Conservation (phyloP, 257 asterid species). For the Lithospermum erythrorhizon region DNA sequence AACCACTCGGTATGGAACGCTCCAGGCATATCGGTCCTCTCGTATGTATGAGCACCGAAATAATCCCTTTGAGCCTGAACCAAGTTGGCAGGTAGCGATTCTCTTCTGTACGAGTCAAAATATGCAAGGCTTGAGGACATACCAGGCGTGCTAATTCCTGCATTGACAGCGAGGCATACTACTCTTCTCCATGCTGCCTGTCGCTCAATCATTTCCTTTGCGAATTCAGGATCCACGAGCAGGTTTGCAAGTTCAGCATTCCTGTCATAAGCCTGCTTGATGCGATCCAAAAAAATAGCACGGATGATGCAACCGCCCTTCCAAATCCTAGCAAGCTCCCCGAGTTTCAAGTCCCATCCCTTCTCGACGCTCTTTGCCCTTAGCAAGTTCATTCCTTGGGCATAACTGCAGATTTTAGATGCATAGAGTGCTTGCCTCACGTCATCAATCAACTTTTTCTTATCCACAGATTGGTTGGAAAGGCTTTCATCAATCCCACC, state of each 20-base stretch:
- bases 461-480: conserved; percentile 51
- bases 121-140: conserved; percentile 95
- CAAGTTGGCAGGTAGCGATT: conserved; percentile 77
- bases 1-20: conserved; percentile 92
- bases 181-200: conserved; percentile 94
- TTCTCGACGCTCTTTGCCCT: conserved; percentile 87
- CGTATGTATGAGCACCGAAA: conserved; percentile 94
- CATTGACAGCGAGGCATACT: conserved; percentile 63
- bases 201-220: conserved; percentile 73
- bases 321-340: conserved; percentile 96
- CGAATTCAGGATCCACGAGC: conserved; percentile 86
- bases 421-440: conserved; percentile 85
- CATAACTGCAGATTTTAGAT: conserved; percentile 84
- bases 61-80: conserved; percentile 96
- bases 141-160: conserved; percentile 94
- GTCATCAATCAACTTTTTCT: conserved; percentile 58
- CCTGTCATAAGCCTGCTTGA: conserved; percentile 86
- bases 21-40: conserved; percentile 67
- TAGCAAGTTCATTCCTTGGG: conserved; percentile 91
- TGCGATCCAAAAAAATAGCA: conserved; percentile 89
- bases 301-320: conserved; percentile 96
- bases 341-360: conserved; percentile 80
- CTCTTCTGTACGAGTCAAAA: conserved; percentile 82
- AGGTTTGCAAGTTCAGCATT: conserved; percentile 77
- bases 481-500: conserved; percentile 53